Evolutionary conservation across 179 eudicot genomes (phyloP).

Genomic region (Monotropa hypopitys): DNA sequence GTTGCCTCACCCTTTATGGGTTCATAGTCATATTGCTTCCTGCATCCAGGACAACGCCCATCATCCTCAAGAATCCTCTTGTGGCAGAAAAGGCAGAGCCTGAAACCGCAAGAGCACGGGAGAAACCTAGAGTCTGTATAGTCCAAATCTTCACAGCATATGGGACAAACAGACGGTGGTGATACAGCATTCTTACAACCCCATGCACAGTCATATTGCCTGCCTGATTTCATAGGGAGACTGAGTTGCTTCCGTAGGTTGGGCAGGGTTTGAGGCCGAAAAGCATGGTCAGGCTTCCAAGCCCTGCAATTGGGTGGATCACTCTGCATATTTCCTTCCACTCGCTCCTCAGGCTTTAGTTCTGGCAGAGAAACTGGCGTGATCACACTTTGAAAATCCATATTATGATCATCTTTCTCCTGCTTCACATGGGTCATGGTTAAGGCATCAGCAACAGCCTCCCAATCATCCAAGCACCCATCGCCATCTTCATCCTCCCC

Average conservation of each 20-base stretch:
- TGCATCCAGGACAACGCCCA: constrained; percentile 92
- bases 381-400: constrained; percentile 4
- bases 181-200: constrained; percentile 24
- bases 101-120: constrained; percentile 78
- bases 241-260: constrained; percentile 61
- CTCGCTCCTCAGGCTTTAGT: constrained; percentile 14
- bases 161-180: constrained; percentile 63
- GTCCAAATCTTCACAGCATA: constrained; percentile 90
- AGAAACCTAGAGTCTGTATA: constrained; percentile 68
- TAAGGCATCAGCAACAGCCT: constrained; percentile 80
- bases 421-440: constrained; percentile 39
- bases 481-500: constrained; percentile 60
- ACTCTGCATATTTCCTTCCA: constrained; percentile 14
- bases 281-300: constrained; percentile 82
- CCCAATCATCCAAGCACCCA: constrained; percentile 88
- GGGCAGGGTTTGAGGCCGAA: constrained; percentile 75
- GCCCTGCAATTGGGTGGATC: constrained; percentile 32
- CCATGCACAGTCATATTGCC: constrained; percentile 37
- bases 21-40: constrained; percentile 61
- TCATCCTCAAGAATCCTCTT: constrained; percentile 82
- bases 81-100: constrained; percentile 92
- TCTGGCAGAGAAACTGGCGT: constrained; percentile 16
- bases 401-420: constrained; percentile 9
- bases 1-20: constrained; percentile 38
- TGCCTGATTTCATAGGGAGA: constrained; percentile 46